Conservation (phyloP, 495 filamentous ascomycete genomes). For the Glonium stellatum region DNA sequence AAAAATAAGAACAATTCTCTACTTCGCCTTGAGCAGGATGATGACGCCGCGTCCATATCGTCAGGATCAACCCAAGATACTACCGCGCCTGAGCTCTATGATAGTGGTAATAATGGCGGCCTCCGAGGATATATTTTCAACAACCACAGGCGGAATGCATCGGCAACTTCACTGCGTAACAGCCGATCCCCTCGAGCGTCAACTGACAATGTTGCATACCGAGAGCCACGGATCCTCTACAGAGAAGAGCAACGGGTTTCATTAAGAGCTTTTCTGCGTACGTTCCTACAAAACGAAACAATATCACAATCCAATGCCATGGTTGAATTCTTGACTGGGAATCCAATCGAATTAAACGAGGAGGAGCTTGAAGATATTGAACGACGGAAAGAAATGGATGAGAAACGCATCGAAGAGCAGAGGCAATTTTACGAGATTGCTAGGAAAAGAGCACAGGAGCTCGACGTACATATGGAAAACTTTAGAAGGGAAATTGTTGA, state of each 20-base stretch:
- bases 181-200: constrained; percentile 47
- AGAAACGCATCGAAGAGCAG: constrained; percentile 84
- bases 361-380: constrained; percentile 77
- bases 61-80: constrained; percentile 61
- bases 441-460: constrained; percentile 75
- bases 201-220: constrained; percentile 34
- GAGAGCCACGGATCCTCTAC: constrained; percentile 51
- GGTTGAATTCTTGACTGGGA: constrained; percentile 65
- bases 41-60: constrained; percentile 68
- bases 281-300: constrained; percentile 73
- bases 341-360: constrained; percentile 64
- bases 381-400: constrained; percentile 73
- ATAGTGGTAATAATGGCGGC: constrained; percentile 32
- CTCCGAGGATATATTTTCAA: constrained; percentile 37
- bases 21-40: constrained; percentile 52
- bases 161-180: constrained; percentile 24
- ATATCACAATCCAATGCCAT: constrained; percentile 76
- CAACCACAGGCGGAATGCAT: constrained; percentile 25
- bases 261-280: constrained; percentile 79
- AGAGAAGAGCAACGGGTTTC: constrained; percentile 90
- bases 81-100: constrained; percentile 20
- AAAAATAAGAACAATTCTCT: constrained; percentile 73
- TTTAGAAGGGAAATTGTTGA: constrained; percentile 71
- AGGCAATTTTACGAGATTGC: constrained; percentile 93
- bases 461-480: constrained; percentile 96